Evolutionary conservation across 352 stramenopile genomes (phyloP).

Genomic region (Phytopythium sindhum): DNA sequence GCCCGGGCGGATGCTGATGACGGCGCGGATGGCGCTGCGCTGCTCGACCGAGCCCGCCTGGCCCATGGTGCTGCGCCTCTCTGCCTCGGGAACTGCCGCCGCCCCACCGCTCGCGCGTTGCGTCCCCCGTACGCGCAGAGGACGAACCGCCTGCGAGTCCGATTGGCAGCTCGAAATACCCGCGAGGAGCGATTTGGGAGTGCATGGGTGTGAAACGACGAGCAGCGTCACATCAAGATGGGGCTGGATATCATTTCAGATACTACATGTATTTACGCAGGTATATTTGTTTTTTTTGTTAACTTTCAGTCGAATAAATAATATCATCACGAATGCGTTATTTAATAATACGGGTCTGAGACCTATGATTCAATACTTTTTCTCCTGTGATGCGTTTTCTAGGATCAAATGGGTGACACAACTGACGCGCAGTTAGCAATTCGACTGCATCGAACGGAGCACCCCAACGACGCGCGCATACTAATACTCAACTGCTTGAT

Average conservation of each 20-base stretch:
- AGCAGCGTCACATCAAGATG: background rate
- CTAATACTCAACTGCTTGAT: background rate
- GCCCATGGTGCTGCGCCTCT: conserved; percentile 38
- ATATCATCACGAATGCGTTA: background rate
- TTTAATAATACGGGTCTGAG: background rate
- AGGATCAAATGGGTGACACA: background rate
- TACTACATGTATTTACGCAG: background rate
- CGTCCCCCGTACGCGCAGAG: background rate
- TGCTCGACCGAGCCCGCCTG: conserved; percentile 78
- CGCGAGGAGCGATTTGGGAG: background rate
- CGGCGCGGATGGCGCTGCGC: conserved; percentile 72
- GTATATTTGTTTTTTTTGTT: too few species aligned
- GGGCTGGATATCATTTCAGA: background rate
- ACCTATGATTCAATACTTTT: background rate
- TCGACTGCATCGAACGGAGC: background rate
- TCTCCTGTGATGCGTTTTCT: too few species aligned
- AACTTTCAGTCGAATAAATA: background rate
- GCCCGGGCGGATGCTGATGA: conserved; percentile 50
- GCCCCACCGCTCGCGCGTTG: background rate
- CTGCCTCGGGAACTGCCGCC: background rate
- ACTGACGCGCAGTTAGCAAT: background rate
- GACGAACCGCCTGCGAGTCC: background rate
- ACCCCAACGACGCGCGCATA: background rate
- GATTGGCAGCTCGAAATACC: background rate
- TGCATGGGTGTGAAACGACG: conserved; percentile 6